Base-by-base conservation (phyloP, 2,329 filamentous ascomycete genomes). In the Calcarisporium arbuscula region DNA sequence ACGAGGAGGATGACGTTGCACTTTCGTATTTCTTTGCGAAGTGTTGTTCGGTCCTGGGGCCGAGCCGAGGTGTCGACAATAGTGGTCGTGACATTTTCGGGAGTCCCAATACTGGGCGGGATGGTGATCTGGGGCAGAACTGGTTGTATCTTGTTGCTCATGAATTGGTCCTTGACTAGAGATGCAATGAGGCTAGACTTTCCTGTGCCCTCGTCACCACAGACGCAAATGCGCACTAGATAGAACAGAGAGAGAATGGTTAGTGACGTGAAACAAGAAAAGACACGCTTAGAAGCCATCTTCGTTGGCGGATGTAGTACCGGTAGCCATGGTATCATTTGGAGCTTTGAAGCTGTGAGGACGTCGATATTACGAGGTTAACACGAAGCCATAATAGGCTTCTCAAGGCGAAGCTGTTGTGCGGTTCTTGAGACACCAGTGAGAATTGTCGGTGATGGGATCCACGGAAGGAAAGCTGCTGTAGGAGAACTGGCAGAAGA, bases 51-150 rank as follows among this genome's bases (percentile, higher is more conserved):
- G 56, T 98, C 90, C 60, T 95, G 89, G 1, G 92, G 92, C 8
- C 94, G 77, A 23, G 92, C 88, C 21, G 90, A 96, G 20, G 92
- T 98, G 61, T 98, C 92, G 66, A 98, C 87, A 51, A 98, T 90
- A 47, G 87, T 95, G 10, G 92, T 98, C 31, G 88, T 94, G 56
- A 96, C 87, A 72, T 95, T 95, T 51, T 96, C 89, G 30, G 89
- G 89, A 6, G 89, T 95, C 39, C 87, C 88, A 47, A 95, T 84
- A 51, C 82, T 90, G 16, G 90, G 89, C 26, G 90, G 90, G 23
- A 98, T 88, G 18, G 89, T 95, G 47, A 98, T 94, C 57, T 90
- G 86, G 16, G 92, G 92, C 8, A 98, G 80, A 41, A 96, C 84
- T 11, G 89, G 77, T 58, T 95, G 90, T 53, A 98, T 95, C 67